phyloP scores from a whole-genome alignment of 2,329 filamentous ascomycete genomes.

The Penicillium sclerotiorum region DNA sequence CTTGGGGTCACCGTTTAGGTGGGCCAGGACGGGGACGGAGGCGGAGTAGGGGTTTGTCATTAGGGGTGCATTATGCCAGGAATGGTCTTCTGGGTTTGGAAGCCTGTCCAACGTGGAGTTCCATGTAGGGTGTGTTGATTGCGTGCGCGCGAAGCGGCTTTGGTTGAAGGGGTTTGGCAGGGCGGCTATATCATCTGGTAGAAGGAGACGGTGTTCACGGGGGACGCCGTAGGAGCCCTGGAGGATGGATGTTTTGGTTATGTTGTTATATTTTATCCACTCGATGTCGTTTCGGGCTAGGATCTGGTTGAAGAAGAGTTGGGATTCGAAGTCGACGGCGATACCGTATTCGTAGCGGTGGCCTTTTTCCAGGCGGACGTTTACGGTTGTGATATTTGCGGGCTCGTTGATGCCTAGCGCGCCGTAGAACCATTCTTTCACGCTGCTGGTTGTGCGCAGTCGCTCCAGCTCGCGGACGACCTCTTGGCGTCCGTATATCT shows the following conservation, averaged over 20 bases:
- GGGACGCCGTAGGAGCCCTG: conserved; percentile 42
- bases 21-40: conserved; percentile 49
- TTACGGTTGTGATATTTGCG: conserved; percentile 39
- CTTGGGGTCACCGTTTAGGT: conserved; percentile 41
- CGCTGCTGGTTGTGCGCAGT: conserved; percentile 34
- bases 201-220: conserved; percentile 40
- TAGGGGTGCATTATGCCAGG: conserved; percentile 49
- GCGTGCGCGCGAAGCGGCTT: conserved; percentile 28
- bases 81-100: conserved; percentile 39
- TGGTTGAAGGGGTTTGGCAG: conserved; percentile 39
- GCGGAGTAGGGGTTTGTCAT: conserved; percentile 53
- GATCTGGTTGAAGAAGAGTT: conserved; percentile 52
- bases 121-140: conserved; percentile 34
- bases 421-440: conserved; percentile 43
- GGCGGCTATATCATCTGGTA: conserved; percentile 40
- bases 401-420: conserved; percentile 42
- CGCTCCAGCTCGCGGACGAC: conserved; percentile 50
- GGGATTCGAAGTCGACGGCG: conserved; percentile 55
- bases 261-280: conserved; percentile 45
- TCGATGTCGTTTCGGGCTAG: conserved; percentile 44
- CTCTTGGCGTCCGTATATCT: conserved; percentile 59
- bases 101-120: conserved; percentile 47
- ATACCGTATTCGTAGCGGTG: conserved; percentile 54
- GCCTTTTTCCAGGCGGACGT: conserved; percentile 37
- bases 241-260: conserved; percentile 36